Base-by-base conservation (phyloP, 1,284 basidiomycete species). In the Pseudomicrostroma phylloplanum region DNA sequence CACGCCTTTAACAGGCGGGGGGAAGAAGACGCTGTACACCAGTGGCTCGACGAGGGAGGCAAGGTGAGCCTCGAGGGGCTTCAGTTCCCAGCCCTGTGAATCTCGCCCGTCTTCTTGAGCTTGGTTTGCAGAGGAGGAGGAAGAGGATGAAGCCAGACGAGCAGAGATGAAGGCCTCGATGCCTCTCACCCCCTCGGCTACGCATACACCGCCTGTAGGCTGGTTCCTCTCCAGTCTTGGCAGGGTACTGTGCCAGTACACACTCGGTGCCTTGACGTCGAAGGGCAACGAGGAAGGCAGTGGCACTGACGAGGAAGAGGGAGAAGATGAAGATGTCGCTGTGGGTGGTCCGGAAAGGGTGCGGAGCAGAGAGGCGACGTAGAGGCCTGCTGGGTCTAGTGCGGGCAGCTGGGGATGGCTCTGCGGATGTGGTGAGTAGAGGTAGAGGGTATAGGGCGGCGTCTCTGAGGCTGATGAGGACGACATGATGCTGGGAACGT, bases 321-420 rank as follows among this genome's bases (percentile, higher is more conserved):
- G 30, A 36, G 30, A 36, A 36, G 30, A 36, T 3, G 30, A 36
- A 36, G 30, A 36, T 3, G 30, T 36, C 9, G 30, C 30, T 48
- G 43, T 48, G 21, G 15, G 17, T 6, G 43, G 43, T n/a, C 17
- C 17, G 15, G 43, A 48, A 21, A 48, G 43, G 15, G 43, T 48
- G 30, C 59, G 56, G n/a, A 74, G 59, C 17, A 74, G 60, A 9
- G 73, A 64, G 1, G 65, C 60, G 6, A 66, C 69, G 62, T 74
- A 74, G 36, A 74, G 67, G 19, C 65, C 68, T 21, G 65, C 60
- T 3, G 73, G 71, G 49, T 74, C 73, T 42, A 72, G 65, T 0
- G 67, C 63, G 9, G 73, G 73, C 13, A 74, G 54, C 8, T 62
- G 21, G 3, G 4, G 43, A 21, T 48, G 43, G 6, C 17, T n/a